Conservation (phyloP, 2,329 filamentous ascomycete genomes). For the Aureobasidium subglaciale region DNA sequence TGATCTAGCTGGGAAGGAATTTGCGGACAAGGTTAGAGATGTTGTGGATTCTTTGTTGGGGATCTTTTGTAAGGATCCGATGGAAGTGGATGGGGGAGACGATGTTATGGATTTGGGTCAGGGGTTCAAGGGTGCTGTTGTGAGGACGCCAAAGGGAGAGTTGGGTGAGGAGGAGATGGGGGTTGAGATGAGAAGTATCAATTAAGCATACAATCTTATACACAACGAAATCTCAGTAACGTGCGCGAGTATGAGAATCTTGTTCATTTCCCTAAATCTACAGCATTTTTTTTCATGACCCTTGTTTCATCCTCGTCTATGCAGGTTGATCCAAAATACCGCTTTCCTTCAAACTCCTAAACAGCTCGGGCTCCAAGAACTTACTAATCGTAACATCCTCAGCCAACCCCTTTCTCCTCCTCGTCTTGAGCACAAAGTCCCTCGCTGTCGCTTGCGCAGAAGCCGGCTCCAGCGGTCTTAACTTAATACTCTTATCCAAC, state of each 20-base stretch:
- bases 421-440: slow-evolving; percentile 95
- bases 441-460: slow-evolving; percentile 81
- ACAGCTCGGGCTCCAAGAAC: slow-evolving; percentile 91
- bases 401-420: slow-evolving; percentile 83
- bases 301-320: neutral
- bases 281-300: neutral
- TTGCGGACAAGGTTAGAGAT: slow-evolving; percentile 38
- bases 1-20: slow-evolving; percentile 30
- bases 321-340: slow-evolving; percentile 63
- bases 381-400: slow-evolving; percentile 95
- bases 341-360: slow-evolving; percentile 78
- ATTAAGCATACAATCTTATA: neutral
- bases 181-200: neutral
- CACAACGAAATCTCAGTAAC: no score
- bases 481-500: slow-evolving; percentile 75
- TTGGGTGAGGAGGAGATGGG: neutral
- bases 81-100: slow-evolving; percentile 19
- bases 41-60: slow-evolving; percentile 40
- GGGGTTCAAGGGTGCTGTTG: neutral
- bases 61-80: slow-evolving; percentile 41
- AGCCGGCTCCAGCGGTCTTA: slow-evolving; percentile 80
- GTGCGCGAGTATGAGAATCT: no score
- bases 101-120: neutral
- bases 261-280: neutral
- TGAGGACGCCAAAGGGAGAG: neutral